Evolutionary conservation across 768 basidiomycete species (phyloP), one percentile per base, ranked within the genome.

Genomic region (Pluteus cervinus): DNA sequence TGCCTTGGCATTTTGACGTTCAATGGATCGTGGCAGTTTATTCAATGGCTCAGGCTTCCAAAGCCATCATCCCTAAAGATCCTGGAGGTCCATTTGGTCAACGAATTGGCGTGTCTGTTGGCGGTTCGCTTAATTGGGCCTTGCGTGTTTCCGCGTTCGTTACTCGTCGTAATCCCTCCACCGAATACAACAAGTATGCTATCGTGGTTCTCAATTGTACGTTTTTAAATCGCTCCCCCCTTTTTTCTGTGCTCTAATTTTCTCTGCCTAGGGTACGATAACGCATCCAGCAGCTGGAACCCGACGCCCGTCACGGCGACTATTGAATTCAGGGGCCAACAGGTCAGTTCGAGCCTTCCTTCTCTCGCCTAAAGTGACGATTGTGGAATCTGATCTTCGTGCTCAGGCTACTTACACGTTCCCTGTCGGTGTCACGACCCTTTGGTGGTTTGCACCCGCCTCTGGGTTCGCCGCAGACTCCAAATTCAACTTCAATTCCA

Each of bases 191-290:
- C 17, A 68, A 79, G 26, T 86, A 85, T 55, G 79, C 78, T 1
- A 53, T 87, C 26, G 83, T 86, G 8, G 85, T 86, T 2, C 45
- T 88, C 44, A 86, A 88, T 55, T 80, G 79, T 77, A 52, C 43
- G 62, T 55, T 14, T 1, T 18, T 9, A 30, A 18, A 12, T 2
- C n/a, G 4, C 25, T 18, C 12, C 10, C 18, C 25, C 21, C 12
- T 15, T 18, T 20, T 20, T 24, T 18, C 39, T 33, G 11, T 26
- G 4, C 23, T 17, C 12, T n/a, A 40, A 25, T 33, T n/a, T n/a
- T n/a, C n/a, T n/a, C n/a, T n/a, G n/a, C 15, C 14, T 26, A 67
- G 65, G 72, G 75, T 57, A 75, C 40, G 78, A 80, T 45, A 62
- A 35, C 17, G 8, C 60, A 26, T 53, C 63, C 2, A 63, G 65